Percentiles rank a stretch among this genome's conserved stretches.
Conservation (phyloP, 2,329 filamentous ascomycete species). For the Ceratocystis destructans region DNA sequence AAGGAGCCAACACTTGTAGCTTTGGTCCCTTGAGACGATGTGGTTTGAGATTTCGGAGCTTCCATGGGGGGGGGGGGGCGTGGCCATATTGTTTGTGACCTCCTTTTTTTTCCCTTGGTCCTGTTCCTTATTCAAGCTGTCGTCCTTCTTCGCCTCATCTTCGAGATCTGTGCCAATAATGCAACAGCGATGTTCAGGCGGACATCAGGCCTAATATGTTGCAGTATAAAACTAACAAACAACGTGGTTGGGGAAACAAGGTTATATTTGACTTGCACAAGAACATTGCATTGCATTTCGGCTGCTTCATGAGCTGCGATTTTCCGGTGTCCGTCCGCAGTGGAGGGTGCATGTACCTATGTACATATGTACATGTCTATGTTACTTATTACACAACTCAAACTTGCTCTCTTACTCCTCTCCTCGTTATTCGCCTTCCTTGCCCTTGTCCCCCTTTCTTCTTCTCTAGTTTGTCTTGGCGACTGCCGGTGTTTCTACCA, state of each 20-base stretch:
- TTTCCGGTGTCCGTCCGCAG: not conserved
- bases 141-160: not conserved
- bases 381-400: not conserved
- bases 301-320: not conserved
- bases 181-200: not conserved
- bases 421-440: not conserved
- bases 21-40: slow-evolving; percentile 1
- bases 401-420: not conserved
- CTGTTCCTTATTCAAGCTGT: not conserved
- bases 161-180: not conserved
- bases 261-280: not conserved
- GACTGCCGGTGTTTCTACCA: not conserved
- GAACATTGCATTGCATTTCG: not conserved
- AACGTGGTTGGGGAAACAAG: no score
- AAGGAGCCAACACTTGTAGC: not conserved
- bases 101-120: not conserved
- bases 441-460: not conserved
- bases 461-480: not conserved
- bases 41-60: not conserved
- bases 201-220: not conserved
- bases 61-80: not conserved
- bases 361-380: not conserved
- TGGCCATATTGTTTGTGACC: not conserved
- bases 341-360: not conserved
- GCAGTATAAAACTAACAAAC: not conserved